Evolutionary conservation across 2,329 filamentous ascomycete species (phyloP).

Genomic region (Stemphylium lycopersici): DNA sequence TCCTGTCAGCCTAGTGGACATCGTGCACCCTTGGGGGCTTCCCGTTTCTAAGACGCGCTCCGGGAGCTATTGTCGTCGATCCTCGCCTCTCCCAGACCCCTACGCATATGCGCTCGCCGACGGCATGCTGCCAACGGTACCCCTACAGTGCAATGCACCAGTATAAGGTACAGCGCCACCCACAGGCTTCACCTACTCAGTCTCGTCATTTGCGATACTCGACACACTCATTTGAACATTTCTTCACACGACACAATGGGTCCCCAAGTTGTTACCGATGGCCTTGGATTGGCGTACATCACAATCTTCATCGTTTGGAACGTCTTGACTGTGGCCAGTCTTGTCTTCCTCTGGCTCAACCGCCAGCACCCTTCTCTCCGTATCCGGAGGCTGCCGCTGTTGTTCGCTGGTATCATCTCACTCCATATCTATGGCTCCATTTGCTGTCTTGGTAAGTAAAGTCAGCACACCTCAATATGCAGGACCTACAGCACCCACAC

Average conservation of each 20-base stretch:
- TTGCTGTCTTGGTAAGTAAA: constrained; percentile 21
- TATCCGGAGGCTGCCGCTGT: constrained; percentile 38
- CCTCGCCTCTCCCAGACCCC: not conserved
- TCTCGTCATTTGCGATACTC: constrained; percentile 5
- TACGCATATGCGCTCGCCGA: constrained; percentile 3
- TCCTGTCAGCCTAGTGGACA: constrained; percentile 1
- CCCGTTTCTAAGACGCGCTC: constrained; percentile 7
- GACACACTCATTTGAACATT: constrained; percentile 7
- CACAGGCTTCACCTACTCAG: not conserved
- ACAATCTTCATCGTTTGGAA: constrained; percentile 28
- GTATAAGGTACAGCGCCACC: constrained; percentile 7
- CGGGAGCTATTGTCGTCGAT: not conserved
- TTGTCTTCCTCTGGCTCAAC: constrained; percentile 31
- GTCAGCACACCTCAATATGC: not conserved
- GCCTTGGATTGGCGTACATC: constrained; percentile 28
- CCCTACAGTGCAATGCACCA: not conserved
- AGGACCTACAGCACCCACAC: too few species aligned
- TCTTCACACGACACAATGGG: constrained; percentile 18
- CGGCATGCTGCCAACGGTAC: not conserved
- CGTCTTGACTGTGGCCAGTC: constrained; percentile 14
- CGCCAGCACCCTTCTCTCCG: constrained; percentile 39
- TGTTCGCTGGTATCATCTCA: constrained; percentile 32
- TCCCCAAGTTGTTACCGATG: constrained; percentile 15
- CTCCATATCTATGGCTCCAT: constrained; percentile 36
- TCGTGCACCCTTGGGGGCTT: constrained; percentile 8